Evolutionary conservation across 768 basidiomycete species (phyloP).

Genomic region (Hericium erinaceus): DNA sequence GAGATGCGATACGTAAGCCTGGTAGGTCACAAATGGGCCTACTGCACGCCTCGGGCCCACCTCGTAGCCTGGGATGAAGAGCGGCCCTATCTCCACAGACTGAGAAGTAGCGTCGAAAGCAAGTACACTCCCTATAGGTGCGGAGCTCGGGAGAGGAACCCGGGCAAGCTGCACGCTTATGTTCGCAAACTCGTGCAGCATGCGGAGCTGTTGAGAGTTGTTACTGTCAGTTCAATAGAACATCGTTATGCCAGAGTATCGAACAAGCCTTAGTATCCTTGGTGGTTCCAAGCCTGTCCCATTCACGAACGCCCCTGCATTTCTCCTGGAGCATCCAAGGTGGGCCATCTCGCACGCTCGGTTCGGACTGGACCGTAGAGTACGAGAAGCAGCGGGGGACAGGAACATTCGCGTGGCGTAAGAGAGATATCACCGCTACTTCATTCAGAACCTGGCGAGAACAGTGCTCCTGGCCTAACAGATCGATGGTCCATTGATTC

Average conservation of each 20-base stretch:
- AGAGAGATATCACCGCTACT: too few relatives aligned
- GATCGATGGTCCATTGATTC: too few relatives aligned
- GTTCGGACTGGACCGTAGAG: too few relatives aligned
- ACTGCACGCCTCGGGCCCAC: not conserved
- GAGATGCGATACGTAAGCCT: not conserved
- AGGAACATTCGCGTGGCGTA: too few relatives aligned
- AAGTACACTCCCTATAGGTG: not conserved
- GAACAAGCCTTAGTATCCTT: not conserved
- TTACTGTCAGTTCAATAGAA: too few relatives aligned
- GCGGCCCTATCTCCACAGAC: not conserved
- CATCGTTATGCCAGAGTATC: not conserved
- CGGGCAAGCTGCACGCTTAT: not conserved
- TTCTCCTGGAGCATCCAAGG: not conserved
- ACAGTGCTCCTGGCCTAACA: too few relatives aligned
- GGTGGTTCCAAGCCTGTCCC: not conserved
- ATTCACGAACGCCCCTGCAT: not conserved
- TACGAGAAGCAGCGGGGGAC: too few relatives aligned
- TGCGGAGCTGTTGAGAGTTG: not conserved
- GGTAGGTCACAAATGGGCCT: not conserved
- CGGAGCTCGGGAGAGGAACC: not conserved
- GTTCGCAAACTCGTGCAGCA: not conserved
- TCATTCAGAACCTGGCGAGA: too few relatives aligned
- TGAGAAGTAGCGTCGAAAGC: not conserved
- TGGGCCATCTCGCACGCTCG: too few relatives aligned
- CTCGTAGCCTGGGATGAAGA: not conserved